Base-by-base conservation (phyloP, 345 rosid genomes). In the Citrus mangshanensis region DNA sequence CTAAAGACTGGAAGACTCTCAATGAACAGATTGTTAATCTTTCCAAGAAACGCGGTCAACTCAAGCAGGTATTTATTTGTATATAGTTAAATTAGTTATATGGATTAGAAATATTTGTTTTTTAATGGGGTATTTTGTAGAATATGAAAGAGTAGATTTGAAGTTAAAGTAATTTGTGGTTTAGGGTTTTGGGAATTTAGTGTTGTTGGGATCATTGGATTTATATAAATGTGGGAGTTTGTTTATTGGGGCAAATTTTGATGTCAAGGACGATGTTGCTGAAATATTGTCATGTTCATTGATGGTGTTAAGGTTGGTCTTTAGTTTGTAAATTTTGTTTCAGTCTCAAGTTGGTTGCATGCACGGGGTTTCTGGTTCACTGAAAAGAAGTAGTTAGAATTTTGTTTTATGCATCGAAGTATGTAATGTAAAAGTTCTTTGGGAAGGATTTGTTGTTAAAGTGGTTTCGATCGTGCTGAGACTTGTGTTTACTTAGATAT, bases 1-100 rank as follows among this genome's bases (percentile, higher is more conserved):
- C 93, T 1, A 90, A 90, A 55, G 97, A 91, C 75, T 95, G 98
- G 95, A 93, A 90, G 80, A 63, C 89, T 63, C 88, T 92, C 10
- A 90, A 90, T 59, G 94, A 92, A 73, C 94, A 93, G 87, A 95
- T 93, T 83, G 37, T 90, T 38, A 84, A 89, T 64, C 77, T 95
- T 19, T 93, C 98, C 7, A 95, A 95, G 80, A 93, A 93, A 76
- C 94, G 98, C 34, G 97, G 95, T 10, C 98, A 93, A 85, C 93
- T 93, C 51, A 95, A 95, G 80, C 95, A 95, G 97, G 98, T 95
- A 30, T 74, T 19, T 25, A 7, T 10, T 58, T 55, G 1, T 19
- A 9, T 16, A 27, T 25, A 14, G 14, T 27, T 27, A n/a, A 9
- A 7, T 6, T 46, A 37, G 5, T 32, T 16, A 37, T 30, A 30